Evolutionary conservation across 371 early-diverging fungal genomes (phyloP).

Genomic region (Mucor ambiguus): DNA sequence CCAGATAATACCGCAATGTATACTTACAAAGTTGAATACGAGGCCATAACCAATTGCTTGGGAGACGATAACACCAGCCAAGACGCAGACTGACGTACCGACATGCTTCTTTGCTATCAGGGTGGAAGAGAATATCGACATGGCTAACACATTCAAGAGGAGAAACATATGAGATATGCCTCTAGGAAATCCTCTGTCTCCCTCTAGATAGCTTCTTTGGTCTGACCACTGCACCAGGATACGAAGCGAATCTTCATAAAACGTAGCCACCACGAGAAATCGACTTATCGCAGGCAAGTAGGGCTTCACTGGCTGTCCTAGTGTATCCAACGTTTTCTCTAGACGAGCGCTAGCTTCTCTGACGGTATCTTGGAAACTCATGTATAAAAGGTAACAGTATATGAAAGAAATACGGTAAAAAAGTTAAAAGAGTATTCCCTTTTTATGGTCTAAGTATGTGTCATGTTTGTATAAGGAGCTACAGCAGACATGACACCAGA

Average conservation of each 20-base stretch:
- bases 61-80: conserved; percentile 70
- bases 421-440: not conserved
- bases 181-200: conserved; percentile 22
- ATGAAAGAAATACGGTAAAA: not conserved
- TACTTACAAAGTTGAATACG: conserved; percentile 71
- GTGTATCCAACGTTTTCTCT: conserved; percentile 2
- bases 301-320: conserved; percentile 20
- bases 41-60: conserved; percentile 92
- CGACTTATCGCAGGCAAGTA: conserved; percentile 35
- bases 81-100: conserved; percentile 74
- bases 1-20: too few relatives aligned
- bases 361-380: conserved; percentile 3
- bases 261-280: conserved; percentile 38
- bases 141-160: conserved; percentile 69
- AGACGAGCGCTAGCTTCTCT: not conserved
- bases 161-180: conserved; percentile 20
- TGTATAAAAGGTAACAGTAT: not conserved
- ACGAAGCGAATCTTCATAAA: conserved; percentile 40
- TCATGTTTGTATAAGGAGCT: not conserved
- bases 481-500: not conserved
- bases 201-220: conserved; percentile 24
- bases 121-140: conserved; percentile 75
- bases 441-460: not conserved
- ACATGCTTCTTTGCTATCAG: conserved; percentile 78
- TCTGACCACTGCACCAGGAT: conserved; percentile 33